Percentiles rank a stretch among this genome's conserved stretches.
Evolutionary conservation across 2,329 filamentous ascomycete genomes (phyloP).

Genomic region (Trichophyton verrucosum): DNA sequence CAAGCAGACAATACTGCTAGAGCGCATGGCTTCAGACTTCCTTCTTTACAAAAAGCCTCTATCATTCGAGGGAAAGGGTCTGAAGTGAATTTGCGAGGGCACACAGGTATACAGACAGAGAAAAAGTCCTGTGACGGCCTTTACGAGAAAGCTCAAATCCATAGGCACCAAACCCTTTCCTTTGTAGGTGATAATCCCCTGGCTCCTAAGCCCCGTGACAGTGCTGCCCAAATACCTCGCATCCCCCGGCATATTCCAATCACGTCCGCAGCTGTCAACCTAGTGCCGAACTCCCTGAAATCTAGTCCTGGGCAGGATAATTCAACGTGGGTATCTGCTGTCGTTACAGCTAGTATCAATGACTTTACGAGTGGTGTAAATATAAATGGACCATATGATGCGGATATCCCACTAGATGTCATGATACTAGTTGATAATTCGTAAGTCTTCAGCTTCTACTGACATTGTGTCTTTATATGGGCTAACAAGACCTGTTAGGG

Average conservation of each 20-base stretch:
- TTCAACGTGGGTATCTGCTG: constrained; percentile 25
- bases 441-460: constrained; percentile 11
- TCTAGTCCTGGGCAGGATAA: constrained; percentile 7
- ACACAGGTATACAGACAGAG: not conserved
- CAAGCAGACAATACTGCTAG: not conserved
- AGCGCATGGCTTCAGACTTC: not conserved
- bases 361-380: not conserved
- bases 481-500: constrained; percentile 11
- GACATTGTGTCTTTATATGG: constrained; percentile 13
- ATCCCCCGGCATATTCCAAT: constrained; percentile 7
- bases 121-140: not conserved
- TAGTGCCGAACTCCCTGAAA: constrained; percentile 9
- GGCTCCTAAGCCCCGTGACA: constrained; percentile 7
- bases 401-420: constrained; percentile 23
- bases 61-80: not conserved
- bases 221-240: not conserved
- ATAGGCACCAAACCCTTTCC: constrained; percentile 2
- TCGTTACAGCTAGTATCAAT: constrained; percentile 19
- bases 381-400: constrained; percentile 6
- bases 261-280: constrained; percentile 11
- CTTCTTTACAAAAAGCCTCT: not conserved
- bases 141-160: not conserved
- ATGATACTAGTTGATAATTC: constrained; percentile 17
- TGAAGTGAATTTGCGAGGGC: not conserved
- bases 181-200: not conserved